phyloP scores from a whole-genome alignment of 305 asterid species.

The Solanum hybrid region DNA sequence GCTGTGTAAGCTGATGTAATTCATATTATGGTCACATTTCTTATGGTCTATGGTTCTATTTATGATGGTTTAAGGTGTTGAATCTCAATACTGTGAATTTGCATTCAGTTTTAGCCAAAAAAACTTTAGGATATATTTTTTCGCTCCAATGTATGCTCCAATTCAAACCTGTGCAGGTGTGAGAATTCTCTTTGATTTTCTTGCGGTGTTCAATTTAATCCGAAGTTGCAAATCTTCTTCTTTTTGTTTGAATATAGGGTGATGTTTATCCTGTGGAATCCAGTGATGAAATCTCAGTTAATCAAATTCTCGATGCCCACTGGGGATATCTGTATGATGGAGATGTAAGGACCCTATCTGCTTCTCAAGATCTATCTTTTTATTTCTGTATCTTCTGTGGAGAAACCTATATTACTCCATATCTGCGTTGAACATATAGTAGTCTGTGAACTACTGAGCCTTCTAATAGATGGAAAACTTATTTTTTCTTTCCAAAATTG shows the following conservation, averaged over 20 bases:
- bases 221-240: background rate
- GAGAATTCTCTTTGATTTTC: background rate
- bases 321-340: conserved; percentile 78
- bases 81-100: background rate
- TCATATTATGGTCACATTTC: background rate
- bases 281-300: conserved; percentile 36
- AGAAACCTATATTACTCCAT: background rate
- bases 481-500: background rate
- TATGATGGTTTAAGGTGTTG: background rate
- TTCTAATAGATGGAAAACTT: background rate
- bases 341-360: conserved; percentile 53
- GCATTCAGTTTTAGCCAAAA: background rate
- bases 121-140: background rate
- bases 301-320: conserved; percentile 79
- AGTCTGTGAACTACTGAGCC: background rate
- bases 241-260: conserved; percentile 41
- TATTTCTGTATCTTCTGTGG: background rate
- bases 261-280: conserved; percentile 91
- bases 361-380: background rate
- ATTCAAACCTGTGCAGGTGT: background rate
- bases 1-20: background rate
- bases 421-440: background rate
- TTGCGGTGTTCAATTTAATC: background rate
- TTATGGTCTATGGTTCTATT: background rate
- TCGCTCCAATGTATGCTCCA: background rate